Conservation (phyloP, 176 grass and related monocot genomes). For the Miscanthus lutarioriparius region DNA sequence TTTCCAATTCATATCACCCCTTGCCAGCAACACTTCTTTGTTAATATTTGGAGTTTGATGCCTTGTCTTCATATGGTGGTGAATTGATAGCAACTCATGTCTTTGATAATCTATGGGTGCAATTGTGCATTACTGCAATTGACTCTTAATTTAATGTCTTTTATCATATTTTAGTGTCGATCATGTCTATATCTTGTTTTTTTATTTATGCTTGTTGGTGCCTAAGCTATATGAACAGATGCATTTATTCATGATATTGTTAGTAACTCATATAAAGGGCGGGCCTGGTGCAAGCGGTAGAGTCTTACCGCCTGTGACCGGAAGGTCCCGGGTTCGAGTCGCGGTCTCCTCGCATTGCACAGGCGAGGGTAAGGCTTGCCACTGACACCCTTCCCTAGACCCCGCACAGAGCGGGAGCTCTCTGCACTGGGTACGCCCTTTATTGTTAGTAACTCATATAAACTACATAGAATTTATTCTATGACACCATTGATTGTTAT, state of each 20-base stretch:
- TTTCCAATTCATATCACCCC: constrained; percentile 9
- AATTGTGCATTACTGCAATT: not conserved
- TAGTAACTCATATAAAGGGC: constrained; percentile 1
- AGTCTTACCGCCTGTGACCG: too few species aligned
- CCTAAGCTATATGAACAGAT: not conserved
- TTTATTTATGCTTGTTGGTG: not conserved
- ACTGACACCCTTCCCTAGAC: too few species aligned
- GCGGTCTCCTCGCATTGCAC: too few species aligned
- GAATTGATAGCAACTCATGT: not conserved
- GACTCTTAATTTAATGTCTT: not conserved
- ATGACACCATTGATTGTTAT: not conserved
- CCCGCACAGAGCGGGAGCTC: too few species aligned
- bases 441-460: not conserved
- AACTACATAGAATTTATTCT: not conserved
- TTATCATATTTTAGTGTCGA: not conserved
- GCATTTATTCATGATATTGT: not conserved
- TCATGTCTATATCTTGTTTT: constrained; percentile 4
- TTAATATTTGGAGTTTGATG: not conserved
- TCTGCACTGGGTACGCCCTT: too few species aligned
- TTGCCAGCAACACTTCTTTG: not conserved
- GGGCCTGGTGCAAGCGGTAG: too few species aligned
- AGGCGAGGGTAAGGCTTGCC: too few species aligned
- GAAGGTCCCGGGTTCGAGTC: too few species aligned
- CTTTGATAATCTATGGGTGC: not conserved
- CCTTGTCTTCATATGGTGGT: not conserved